These are phyloP conservation scores for Cordyceps cicadae DNA, from an alignment of 2,329 filamentous ascomycete species.

Conservation along the genomic window DNA sequence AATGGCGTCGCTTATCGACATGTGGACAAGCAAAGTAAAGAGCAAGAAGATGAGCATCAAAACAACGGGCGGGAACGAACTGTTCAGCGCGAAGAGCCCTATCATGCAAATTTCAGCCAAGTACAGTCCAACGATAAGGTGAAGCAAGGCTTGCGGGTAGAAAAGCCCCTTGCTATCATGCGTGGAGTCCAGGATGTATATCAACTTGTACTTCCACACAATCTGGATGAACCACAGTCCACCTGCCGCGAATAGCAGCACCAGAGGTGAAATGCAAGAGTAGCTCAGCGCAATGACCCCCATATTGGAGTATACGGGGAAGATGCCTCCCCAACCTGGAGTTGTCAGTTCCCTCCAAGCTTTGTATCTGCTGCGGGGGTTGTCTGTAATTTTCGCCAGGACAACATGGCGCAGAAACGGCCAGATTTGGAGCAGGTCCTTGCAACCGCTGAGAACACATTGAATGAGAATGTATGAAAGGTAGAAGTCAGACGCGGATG, in stretches of 20 bases:
- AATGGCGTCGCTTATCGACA: slow-evolving; percentile 64
- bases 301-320: slow-evolving; percentile 75
- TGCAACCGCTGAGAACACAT: slow-evolving; percentile 69
- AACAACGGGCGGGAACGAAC: slow-evolving; percentile 59
- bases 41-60: slow-evolving; percentile 70
- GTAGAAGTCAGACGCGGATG: slow-evolving; percentile 86
- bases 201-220: slow-evolving; percentile 82
- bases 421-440: slow-evolving; percentile 60
- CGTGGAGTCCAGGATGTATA: slow-evolving; percentile 74
- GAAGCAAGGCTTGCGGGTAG: slow-evolving; percentile 80
- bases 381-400: slow-evolving; percentile 65
- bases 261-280: slow-evolving; percentile 75
- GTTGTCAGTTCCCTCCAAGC: slow-evolving; percentile 68
- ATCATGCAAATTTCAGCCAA: slow-evolving; percentile 75
- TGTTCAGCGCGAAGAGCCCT: slow-evolving; percentile 68
- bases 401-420: slow-evolving; percentile 53
- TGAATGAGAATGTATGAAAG: slow-evolving; percentile 90
- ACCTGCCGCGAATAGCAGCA: slow-evolving; percentile 71
- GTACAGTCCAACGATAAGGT: slow-evolving; percentile 78
- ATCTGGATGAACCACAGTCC: slow-evolving; percentile 77
- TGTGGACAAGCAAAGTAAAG: slow-evolving; percentile 68
- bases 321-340: slow-evolving; percentile 75
- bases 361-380: slow-evolving; percentile 69
- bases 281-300: slow-evolving; percentile 77
- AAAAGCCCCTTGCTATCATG: slow-evolving; percentile 84